phyloP scores from a whole-genome alignment of 352 stramenopile genomes.

The Phytophthora sojae region DNA sequence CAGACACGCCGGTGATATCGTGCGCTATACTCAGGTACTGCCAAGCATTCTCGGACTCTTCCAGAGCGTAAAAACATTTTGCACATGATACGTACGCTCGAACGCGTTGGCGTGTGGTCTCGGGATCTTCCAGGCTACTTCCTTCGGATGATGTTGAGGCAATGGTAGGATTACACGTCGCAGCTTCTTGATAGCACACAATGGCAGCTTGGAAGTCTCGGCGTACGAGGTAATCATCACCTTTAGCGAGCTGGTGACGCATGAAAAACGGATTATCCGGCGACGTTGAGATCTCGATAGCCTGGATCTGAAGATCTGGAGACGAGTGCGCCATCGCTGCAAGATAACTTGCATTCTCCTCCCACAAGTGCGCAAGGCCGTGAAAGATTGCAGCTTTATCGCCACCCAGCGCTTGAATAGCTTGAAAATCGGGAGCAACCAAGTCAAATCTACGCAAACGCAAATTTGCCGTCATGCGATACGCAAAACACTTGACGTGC shows the following conservation, averaged over 20 bases:
- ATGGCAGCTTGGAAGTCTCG: conserved; percentile 67
- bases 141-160: conserved; percentile 23
- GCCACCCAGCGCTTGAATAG: conserved; percentile 62
- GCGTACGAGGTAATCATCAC: conserved; percentile 65
- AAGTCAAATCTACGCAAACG: conserved; percentile 61
- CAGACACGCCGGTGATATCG: conserved; percentile 40
- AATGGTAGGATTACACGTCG: conserved; percentile 29
- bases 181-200: conserved; percentile 59
- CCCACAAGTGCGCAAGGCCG: conserved; percentile 72
- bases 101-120: conserved; percentile 51
- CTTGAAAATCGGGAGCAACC: conserved; percentile 58
- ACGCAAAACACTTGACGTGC: conserved; percentile 79
- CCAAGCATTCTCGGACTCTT: conserved; percentile 54
- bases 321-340: conserved; percentile 41
- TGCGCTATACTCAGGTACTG: conserved; percentile 53
- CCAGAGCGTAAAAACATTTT: conserved; percentile 72
- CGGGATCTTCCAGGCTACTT: conserved; percentile 33
- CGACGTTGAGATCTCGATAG: conserved; percentile 41
- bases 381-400: conserved; percentile 84
- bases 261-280: conserved; percentile 60
- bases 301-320: conserved; percentile 42
- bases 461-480: conserved; percentile 78
- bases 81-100: conserved; percentile 57
- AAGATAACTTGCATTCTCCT: conserved; percentile 67
- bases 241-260: conserved; percentile 62